A percentile compares a stretch with the other conserved stretches of the same genome.
Evolutionary conservation across 1,284 basidiomycete genomes (phyloP).

Genomic region (Ganoderma leucocontextum): DNA sequence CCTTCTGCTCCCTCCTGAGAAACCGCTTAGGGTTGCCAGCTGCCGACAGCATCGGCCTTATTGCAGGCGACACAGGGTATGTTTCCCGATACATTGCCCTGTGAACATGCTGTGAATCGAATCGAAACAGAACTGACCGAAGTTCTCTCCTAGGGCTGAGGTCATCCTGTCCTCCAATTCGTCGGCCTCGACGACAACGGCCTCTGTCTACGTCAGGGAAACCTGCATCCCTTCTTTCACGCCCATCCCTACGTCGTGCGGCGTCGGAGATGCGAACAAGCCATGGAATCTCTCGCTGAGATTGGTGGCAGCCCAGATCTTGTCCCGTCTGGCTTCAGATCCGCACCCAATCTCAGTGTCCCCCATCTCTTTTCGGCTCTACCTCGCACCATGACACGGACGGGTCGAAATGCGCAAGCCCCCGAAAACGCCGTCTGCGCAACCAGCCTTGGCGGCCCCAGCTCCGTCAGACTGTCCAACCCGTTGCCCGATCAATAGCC

Average conservation of each 20-base stretch:
- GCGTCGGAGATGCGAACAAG: constrained; percentile 7
- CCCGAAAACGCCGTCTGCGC: constrained; percentile 6
- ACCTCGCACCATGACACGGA: constrained; percentile 9
- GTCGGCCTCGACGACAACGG: constrained; percentile 8
- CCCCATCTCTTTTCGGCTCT: constrained; percentile 1
- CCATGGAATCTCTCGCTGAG: constrained; percentile 21
- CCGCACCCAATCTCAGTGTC: constrained; percentile 22
- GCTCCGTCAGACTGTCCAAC: not conserved
- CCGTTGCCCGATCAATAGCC: constrained; percentile 14
- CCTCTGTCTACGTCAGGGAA: constrained; percentile 11
- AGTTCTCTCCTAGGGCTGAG: constrained; percentile 11
- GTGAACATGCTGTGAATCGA: constrained; percentile 11
- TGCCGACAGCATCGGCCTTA: constrained; percentile 23
- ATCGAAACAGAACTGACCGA: constrained; percentile 19
- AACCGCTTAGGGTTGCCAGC: not conserved
- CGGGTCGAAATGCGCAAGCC: constrained; percentile 10
- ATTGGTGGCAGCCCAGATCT: constrained; percentile 25
- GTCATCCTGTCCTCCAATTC: constrained; percentile 12
- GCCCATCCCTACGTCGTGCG: constrained; percentile 14
- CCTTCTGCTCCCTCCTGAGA: not conserved
- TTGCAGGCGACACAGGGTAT: constrained; percentile 10
- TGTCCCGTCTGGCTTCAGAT: constrained; percentile 22
- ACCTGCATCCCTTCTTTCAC: constrained; percentile 17
- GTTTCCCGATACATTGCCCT: constrained; percentile 27
- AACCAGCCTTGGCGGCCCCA: not conserved